Evolutionary conservation across 345 rosid genomes (phyloP), one percentile per base, ranked within the genome.

Genomic region (Gossypium rotundifolium): DNA sequence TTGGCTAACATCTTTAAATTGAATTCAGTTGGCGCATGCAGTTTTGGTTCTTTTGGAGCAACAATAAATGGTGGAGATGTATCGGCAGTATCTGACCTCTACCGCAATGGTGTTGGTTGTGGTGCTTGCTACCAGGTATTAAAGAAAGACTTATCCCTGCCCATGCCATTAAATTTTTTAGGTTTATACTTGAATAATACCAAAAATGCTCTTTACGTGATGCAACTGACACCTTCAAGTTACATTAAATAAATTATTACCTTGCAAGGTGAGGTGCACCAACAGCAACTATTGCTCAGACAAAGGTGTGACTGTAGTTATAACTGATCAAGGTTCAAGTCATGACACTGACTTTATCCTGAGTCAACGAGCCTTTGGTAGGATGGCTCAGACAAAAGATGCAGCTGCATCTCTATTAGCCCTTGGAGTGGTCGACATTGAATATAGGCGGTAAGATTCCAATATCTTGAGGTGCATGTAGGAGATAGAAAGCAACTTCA

Each of bases 101-200:
- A 85, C 48, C 85, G 90, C 9, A 69, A 68, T 58, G 92, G 94
- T 18, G 70, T 88, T 22, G 94, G 94, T 12, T 90, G 94, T 49
- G 92, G 94, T 42, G 89, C 90, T 81, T 90, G 92, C 85, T 90
- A 86, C 81, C 92, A 88, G 86, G 94, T 87, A 80, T 11, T 5
- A 57, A 65, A 67, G 40, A 73, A 49, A 38, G 18, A 59, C 11
- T 0, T 29, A 46, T 10, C 65, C 42, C 29, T 25, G 38, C 42
- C 27, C 42, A n/a, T 65, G 25, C 22, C 60, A 9, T 55, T 4
- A 20, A 9, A 2, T 20, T 55, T 55, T 55, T 2, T 18, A 55
- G 60, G 20, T 2, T 20, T 9, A 8, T 63, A 25, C 20, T 14
- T 46, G 46, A 66, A 46, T 22, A 46, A 66, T 45, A 45, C n/a